These are phyloP conservation scores for Amauroascus niger DNA, from an alignment of 2,329 filamentous ascomycete species.

Conservation along the genomic window DNA sequence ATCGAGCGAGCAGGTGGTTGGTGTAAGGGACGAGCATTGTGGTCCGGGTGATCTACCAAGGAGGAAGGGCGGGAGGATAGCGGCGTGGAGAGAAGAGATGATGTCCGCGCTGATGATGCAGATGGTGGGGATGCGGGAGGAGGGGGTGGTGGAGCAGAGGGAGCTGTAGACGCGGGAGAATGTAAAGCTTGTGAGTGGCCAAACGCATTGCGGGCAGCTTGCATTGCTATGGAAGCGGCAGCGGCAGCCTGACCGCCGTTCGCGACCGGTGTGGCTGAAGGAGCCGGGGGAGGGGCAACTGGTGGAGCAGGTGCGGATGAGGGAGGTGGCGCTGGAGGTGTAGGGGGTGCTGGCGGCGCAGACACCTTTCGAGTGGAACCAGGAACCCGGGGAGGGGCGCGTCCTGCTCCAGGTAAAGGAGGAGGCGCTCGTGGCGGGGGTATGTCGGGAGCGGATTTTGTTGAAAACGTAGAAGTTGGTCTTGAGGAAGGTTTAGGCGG, in stretches of 20 bases:
- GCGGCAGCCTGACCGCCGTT: constrained; percentile 27
- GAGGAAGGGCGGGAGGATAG: constrained; percentile 38
- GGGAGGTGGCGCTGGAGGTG: constrained; percentile 31
- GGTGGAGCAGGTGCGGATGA: constrained; percentile 34
- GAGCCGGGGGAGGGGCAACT: constrained; percentile 39
- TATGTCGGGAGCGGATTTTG: constrained; percentile 42
- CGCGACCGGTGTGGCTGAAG: constrained; percentile 42
- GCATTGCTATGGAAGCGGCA: constrained; percentile 45
- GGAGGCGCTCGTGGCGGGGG: constrained; percentile 55
- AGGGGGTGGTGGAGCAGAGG: constrained; percentile 29
- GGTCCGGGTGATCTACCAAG: constrained; percentile 15
- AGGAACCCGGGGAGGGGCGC: constrained; percentile 42
- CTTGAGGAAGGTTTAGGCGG: constrained; percentile 43
- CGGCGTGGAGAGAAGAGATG: constrained; percentile 24
- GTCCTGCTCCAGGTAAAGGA: constrained; percentile 43
- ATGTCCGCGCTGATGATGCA: constrained; percentile 37
- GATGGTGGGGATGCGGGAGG: constrained; percentile 38
- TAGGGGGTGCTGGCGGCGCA: constrained; percentile 38
- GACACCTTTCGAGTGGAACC: constrained; percentile 46
- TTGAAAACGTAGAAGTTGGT: constrained; percentile 52
- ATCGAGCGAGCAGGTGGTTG: constrained; percentile 49
- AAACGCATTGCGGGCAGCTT: constrained; percentile 51
- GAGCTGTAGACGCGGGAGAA: constrained; percentile 34
- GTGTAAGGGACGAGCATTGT: constrained; percentile 30
- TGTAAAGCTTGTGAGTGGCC: constrained; percentile 39